Percentiles rank a stretch among this genome's conserved stretches.
Conservation (phyloP, 495 filamentous ascomycete species). For the Xylaria bambusicola region DNA sequence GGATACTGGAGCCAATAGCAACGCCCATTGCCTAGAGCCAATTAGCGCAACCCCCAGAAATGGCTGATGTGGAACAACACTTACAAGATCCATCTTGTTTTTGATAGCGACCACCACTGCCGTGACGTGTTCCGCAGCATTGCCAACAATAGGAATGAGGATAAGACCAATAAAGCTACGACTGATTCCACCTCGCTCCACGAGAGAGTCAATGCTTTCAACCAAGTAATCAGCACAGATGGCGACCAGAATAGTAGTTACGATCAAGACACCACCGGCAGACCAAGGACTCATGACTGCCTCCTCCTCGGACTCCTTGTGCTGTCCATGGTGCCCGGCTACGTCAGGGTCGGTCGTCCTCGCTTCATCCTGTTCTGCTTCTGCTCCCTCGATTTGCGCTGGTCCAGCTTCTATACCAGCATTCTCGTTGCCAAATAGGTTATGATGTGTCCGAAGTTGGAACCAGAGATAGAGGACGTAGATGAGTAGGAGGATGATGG, state of each 20-base stretch:
- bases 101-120: constrained; percentile 89
- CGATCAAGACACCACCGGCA: constrained; percentile 70
- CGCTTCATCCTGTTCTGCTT: constrained; percentile 28
- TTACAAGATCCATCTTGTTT: constrained; percentile 89
- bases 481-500: constrained; percentile 83
- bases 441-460: constrained; percentile 79
- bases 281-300: constrained; percentile 66
- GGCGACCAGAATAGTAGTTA: constrained; percentile 81
- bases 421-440: constrained; percentile 73
- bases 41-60: no score
- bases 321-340: constrained; percentile 33
- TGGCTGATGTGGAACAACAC: no score
- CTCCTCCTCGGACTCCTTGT: constrained; percentile 53
- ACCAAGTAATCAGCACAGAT: constrained; percentile 94
- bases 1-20: constrained; percentile 88
- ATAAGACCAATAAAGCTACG: constrained; percentile 97
- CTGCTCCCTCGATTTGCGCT: constrained; percentile 21
- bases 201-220: constrained; percentile 86
- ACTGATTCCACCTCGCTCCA: constrained; percentile 79
- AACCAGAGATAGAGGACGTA: constrained; percentile 92
- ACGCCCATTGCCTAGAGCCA: constrained; percentile 75
- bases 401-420: constrained; percentile 29
- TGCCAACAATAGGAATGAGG: constrained; percentile 94
- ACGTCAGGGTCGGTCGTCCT: constrained; percentile 21
- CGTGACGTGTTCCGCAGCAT: constrained; percentile 96